These are phyloP conservation scores for Brasenia schreberi DNA, from an alignment of 164 flowering plant species.

Conservation along the genomic window DNA sequence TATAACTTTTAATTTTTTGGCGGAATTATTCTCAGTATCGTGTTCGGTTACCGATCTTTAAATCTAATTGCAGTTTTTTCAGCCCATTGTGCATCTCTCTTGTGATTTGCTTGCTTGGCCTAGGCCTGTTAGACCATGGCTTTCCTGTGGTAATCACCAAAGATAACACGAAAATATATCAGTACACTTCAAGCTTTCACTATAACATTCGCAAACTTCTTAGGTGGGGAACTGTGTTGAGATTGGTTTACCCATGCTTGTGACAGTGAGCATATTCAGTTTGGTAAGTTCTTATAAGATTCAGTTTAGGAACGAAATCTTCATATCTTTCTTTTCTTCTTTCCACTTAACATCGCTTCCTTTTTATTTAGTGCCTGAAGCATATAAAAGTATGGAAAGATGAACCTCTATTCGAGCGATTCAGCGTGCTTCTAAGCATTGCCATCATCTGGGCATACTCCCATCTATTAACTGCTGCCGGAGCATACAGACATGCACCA, in stretches of 20 bases:
- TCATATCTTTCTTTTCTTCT: background rate
- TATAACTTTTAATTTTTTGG: background rate
- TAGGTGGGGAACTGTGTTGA: slow-evolving; percentile 9
- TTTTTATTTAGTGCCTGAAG: slow-evolving; percentile 7
- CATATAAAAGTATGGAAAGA: slow-evolving; percentile 6
- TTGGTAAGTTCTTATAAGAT: slow-evolving; percentile 6
- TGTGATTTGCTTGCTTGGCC: slow-evolving; percentile 9
- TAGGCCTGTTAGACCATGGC: slow-evolving; percentile 6
- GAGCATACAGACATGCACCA: slow-evolving; percentile 9
- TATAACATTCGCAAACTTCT: background rate
- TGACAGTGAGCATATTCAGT: slow-evolving; percentile 1
- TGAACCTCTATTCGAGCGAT: slow-evolving; percentile 9
- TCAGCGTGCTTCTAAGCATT: slow-evolving; percentile 9
- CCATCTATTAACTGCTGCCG: slow-evolving; percentile 5
- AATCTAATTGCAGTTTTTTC: slow-evolving; percentile 7
- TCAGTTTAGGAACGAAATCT: background rate
- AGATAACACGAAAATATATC: background rate
- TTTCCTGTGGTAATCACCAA: slow-evolving; percentile 6
- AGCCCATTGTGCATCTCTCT: slow-evolving; percentile 9
- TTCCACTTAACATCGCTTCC: background rate
- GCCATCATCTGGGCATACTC: slow-evolving; percentile 8
- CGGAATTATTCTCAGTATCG: background rate
- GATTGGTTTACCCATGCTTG: slow-evolving; percentile 12
- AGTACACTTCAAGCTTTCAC: too few relatives aligned
- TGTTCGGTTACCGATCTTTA: background rate